Conservation (phyloP, 352 stramenopile genomes). For the Pythium angustatum region DNA sequence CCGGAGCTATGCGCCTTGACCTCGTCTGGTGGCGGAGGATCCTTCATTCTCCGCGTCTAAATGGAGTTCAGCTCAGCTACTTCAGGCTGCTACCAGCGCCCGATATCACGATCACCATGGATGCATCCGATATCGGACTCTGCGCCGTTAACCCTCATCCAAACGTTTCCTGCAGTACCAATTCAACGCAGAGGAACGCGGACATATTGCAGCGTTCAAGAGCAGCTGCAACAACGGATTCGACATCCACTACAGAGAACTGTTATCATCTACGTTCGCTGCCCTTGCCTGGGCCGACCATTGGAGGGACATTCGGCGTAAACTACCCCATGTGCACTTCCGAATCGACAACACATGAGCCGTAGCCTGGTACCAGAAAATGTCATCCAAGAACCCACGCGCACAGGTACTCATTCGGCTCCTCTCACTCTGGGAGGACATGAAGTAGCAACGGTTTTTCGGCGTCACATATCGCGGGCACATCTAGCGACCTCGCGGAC, state of each 20-base stretch:
- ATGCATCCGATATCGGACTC: constrained; percentile 21
- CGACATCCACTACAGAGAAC: constrained; percentile 34
- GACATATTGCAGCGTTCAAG: neutral
- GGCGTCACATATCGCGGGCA: neutral
- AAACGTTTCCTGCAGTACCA: neutral
- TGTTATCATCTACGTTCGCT: constrained; percentile 8
- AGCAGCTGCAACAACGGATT: constrained; percentile 3
- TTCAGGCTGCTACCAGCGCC: neutral
- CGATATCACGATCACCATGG: constrained; percentile 19
- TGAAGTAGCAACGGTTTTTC: constrained; percentile 1
- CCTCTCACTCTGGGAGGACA: constrained; percentile 1
- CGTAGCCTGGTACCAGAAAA: neutral
- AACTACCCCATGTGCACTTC: constrained; percentile 6
- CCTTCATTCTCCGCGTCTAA: constrained; percentile 10
- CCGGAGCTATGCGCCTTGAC: constrained; percentile 27
- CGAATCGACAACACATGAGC: constrained; percentile 17
- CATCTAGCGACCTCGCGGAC: constrained; percentile 2
- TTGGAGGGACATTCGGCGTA: neutral
- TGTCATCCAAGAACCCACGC: constrained; percentile 1
- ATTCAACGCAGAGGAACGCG: neutral
- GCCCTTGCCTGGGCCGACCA: neutral
- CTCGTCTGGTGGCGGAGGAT: constrained; percentile 24
- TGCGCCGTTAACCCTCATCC: constrained; percentile 7
- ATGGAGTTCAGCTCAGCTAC: constrained; percentile 17
- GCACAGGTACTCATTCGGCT: constrained; percentile 14